These are phyloP conservation scores for Maudiozyma pseudohumilis DNA, from an alignment of 805 yeast species.

Conservation along the genomic window DNA sequence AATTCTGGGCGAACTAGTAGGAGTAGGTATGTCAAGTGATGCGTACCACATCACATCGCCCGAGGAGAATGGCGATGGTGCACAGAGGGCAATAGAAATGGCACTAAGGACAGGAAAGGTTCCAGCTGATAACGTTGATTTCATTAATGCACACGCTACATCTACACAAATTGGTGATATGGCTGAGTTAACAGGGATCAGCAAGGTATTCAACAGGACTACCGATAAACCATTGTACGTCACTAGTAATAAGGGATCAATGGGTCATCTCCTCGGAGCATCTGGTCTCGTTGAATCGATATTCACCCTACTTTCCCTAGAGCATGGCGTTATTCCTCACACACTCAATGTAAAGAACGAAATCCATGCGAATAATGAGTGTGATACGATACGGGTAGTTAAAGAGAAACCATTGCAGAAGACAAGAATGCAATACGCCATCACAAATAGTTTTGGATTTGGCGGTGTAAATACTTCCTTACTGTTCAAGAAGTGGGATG, in stretches of 20 bases:
- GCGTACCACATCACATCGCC: constrained; percentile 94
- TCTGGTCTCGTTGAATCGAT: constrained; percentile 92
- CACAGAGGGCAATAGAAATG: constrained; percentile 67
- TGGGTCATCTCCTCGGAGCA: constrained; percentile 91
- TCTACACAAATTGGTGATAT: constrained; percentile 83
- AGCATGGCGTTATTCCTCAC: constrained; percentile 57
- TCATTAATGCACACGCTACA: constrained; percentile 95
- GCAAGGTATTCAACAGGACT: constrained; percentile 14
- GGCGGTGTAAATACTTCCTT: constrained; percentile 91
- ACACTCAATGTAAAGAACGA: constrained; percentile 55
- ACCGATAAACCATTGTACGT: constrained; percentile 33
- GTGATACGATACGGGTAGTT: constrained; percentile 44
- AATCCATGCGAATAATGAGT: background rate
- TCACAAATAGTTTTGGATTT: constrained; percentile 91
- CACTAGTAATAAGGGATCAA: constrained; percentile 82
- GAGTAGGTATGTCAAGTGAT: constrained; percentile 89
- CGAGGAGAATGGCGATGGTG: constrained; percentile 71
- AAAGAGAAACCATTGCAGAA: constrained; percentile 35
- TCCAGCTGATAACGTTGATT: constrained; percentile 45
- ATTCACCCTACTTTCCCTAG: constrained; percentile 60
- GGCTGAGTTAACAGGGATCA: constrained; percentile 74
- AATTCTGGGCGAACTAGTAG: constrained; percentile 72
- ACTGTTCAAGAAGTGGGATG: constrained; percentile 34
- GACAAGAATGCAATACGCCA: constrained; percentile 42
- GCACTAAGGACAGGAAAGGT: constrained; percentile 51